These are phyloP conservation scores for Mycocentrospora acerina DNA, from an alignment of 2,329 filamentous ascomycete species.

Conservation along the genomic window DNA sequence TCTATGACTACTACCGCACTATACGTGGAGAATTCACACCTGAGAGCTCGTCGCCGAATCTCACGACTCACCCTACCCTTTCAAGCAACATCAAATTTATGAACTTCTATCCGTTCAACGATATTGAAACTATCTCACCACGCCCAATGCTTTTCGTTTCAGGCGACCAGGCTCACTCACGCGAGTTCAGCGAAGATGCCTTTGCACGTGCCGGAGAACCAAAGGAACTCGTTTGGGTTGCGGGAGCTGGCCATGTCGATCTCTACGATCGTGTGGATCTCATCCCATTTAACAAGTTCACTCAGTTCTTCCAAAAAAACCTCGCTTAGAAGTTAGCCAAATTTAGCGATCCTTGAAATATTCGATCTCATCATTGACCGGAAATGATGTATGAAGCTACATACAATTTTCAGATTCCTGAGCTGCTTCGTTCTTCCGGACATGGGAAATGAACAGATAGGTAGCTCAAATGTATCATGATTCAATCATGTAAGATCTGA, in stretches of 20 bases:
- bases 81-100: constrained; percentile 33
- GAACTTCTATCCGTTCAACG: constrained; percentile 34
- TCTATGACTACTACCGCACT: constrained; percentile 39
- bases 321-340: no score
- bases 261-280: constrained; percentile 42
- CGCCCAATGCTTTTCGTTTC: constrained; percentile 30
- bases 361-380: no score
- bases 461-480: no score
- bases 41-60: constrained; percentile 8
- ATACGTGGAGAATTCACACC: constrained; percentile 31
- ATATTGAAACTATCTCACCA: constrained; percentile 33
- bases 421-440: no score
- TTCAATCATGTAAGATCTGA: no score
- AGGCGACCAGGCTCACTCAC: constrained; percentile 29
- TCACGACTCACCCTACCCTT: constrained; percentile 37
- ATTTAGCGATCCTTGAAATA: no score
- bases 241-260: constrained; percentile 40
- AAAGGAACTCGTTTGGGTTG: constrained; percentile 40
- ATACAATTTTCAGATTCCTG: no score
- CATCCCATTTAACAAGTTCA: constrained; percentile 38
- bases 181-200: constrained; percentile 31
- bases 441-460: no score
- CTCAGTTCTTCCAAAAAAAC: constrained; percentile 29
- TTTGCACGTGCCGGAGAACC: constrained; percentile 33
- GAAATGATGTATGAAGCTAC: no score